Evolutionary conservation across 495 filamentous ascomycete species (phyloP).

Genomic region (Penicillium pancosmium): DNA sequence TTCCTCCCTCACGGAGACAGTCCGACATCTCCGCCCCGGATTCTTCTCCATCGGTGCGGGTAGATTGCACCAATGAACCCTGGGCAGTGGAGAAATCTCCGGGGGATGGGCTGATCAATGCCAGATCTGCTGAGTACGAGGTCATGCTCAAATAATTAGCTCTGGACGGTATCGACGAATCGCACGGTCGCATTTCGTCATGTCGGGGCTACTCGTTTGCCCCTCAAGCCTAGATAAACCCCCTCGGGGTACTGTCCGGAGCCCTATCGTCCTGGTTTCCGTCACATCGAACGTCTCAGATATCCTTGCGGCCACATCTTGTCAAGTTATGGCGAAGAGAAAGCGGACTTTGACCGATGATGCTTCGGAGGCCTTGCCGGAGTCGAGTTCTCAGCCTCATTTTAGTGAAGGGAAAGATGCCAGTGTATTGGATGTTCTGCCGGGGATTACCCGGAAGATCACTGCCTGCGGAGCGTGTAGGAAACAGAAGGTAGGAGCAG

Average conservation of each 20-base stretch:
- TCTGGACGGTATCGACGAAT: conserved; percentile 9
- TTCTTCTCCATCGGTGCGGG: conserved; percentile 24
- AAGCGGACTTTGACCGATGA: conserved; percentile 22
- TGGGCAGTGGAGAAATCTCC: conserved; percentile 15
- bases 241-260: conserved; percentile 23
- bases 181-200: conserved; percentile 9
- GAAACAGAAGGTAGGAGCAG: conserved; percentile 42
- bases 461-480: conserved; percentile 49
- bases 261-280: conserved; percentile 3
- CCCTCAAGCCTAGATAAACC: conserved; percentile 16
- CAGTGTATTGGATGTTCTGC: conserved; percentile 25
- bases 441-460: conserved; percentile 47
- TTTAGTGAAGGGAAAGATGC: conserved; percentile 14
- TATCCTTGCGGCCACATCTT: background rate
- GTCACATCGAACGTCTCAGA: background rate
- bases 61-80: conserved; percentile 14
- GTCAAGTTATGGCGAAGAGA: conserved; percentile 15
- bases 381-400: conserved; percentile 7
- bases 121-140: conserved; percentile 3
- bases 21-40: conserved; percentile 27
- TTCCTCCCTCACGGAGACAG: conserved; percentile 12
- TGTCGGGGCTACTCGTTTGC: conserved; percentile 5
- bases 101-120: conserved; percentile 14
- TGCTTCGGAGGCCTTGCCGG: conserved; percentile 22
- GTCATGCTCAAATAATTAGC: conserved; percentile 7